Percentiles rank a stretch among this genome's conserved stretches.
Evolutionary conservation across 768 basidiomycete genomes (phyloP).

Genomic region (Xerocomellus chrysenteron): DNA sequence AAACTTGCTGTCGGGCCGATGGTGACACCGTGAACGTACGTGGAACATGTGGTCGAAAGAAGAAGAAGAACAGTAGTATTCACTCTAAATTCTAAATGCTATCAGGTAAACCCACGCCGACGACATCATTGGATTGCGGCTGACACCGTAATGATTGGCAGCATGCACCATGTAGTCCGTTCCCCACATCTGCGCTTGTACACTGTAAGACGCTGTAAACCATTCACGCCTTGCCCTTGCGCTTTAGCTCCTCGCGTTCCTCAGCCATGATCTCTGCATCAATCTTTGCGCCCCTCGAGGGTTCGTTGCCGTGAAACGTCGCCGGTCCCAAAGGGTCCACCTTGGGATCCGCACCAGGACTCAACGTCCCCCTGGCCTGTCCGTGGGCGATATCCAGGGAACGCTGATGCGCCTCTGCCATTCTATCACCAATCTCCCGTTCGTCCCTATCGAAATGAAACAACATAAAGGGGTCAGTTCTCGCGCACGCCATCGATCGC

Average conservation of each 20-base stretch:
- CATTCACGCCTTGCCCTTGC: slow-evolving; percentile 41
- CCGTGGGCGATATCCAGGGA: slow-evolving; percentile 27
- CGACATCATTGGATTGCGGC: not conserved
- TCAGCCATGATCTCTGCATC: slow-evolving; percentile 55
- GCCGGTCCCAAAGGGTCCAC: slow-evolving; percentile 51
- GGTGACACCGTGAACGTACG: too few relatives aligned
- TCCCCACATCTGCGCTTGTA: not conserved
- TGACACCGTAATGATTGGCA: not conserved
- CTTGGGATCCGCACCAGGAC: slow-evolving; percentile 30
- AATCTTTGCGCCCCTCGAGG: slow-evolving; percentile 56
- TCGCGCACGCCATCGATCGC: not conserved
- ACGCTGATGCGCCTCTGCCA: slow-evolving; percentile 34
- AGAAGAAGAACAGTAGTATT: not conserved
- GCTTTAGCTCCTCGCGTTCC: slow-evolving; percentile 46
- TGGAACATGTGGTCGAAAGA: too few relatives aligned
- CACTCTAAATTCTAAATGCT: not conserved
- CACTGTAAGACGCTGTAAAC: not conserved
- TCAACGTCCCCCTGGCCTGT: slow-evolving; percentile 24
- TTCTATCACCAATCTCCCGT: slow-evolving; percentile 41
- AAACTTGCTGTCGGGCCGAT: too few relatives aligned
- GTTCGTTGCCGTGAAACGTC: slow-evolving; percentile 53
- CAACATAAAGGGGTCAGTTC: not conserved
- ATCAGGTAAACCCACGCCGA: not conserved
- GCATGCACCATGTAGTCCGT: not conserved
- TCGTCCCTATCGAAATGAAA: slow-evolving; percentile 35